Conservation (phyloP, 2,329 filamentous ascomycete species). For the Penicillium janthinellum region DNA sequence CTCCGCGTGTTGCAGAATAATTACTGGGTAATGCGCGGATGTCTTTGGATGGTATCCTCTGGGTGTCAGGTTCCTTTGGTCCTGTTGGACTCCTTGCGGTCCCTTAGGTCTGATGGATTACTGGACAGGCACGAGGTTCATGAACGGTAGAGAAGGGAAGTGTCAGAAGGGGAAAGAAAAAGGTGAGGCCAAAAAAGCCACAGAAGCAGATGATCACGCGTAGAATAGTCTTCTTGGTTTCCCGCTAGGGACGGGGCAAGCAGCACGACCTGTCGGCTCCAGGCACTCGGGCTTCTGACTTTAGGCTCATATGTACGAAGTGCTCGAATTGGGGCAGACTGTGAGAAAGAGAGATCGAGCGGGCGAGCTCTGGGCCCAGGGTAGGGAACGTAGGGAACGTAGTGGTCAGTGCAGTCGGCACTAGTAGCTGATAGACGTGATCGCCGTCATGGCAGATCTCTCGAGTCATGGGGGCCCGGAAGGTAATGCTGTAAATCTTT, state of each 20-base stretch:
- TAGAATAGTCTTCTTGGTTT: background rate
- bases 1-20: background rate
- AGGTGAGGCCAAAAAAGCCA: slow-evolving; percentile 9
- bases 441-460: slow-evolving; percentile 39
- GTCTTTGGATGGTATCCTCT: background rate
- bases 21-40: background rate
- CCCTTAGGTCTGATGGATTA: background rate
- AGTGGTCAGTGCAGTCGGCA: slow-evolving; percentile 36
- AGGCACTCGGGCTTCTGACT: background rate
- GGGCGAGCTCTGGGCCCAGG: slow-evolving; percentile 11
- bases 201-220: background rate
- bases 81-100: background rate
- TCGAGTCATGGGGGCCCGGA: slow-evolving; percentile 5
- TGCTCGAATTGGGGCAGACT: slow-evolving; percentile 9
- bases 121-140: slow-evolving; percentile 1
- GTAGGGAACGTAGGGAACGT: slow-evolving; percentile 22
- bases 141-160: slow-evolving; percentile 10
- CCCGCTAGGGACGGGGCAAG: background rate
- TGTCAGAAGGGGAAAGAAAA: slow-evolving; percentile 8
- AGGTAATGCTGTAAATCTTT: background rate
- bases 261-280: slow-evolving; percentile 15
- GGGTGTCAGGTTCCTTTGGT: background rate
- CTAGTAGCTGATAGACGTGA: slow-evolving; percentile 42
- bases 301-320: slow-evolving; percentile 11
- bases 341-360: slow-evolving; percentile 16